Evolutionary conservation across 805 yeast species (phyloP).

Genomic region (Saturnispora serradocipensis): DNA sequence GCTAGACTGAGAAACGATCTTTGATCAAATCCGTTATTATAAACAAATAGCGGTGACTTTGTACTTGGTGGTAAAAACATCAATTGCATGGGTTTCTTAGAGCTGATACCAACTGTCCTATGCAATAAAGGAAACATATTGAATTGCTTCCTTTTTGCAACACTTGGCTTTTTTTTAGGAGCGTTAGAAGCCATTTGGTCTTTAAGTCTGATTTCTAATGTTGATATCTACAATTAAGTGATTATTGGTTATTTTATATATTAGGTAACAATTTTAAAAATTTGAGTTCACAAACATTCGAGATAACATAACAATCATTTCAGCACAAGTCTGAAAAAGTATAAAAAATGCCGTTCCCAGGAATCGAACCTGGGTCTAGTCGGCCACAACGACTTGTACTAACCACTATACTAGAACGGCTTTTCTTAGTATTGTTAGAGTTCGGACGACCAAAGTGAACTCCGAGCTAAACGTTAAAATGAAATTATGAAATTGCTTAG

Average conservation of each 20-base stretch:
- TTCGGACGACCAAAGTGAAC: too few species aligned
- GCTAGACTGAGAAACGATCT: conserved; percentile 30
- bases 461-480: too few species aligned
- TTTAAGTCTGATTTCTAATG: too few species aligned
- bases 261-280: not conserved
- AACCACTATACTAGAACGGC: conserved; percentile 3
- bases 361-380: conserved; percentile 3
- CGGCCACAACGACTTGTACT: conserved; percentile 4
- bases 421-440: too few species aligned
- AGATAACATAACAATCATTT: not conserved
- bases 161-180: not conserved
- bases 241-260: not conserved
- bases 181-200: not conserved
- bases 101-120: conserved; percentile 19
- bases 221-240: not conserved
- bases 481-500: too few species aligned
- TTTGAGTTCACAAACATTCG: not conserved
- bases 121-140: not conserved
- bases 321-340: not conserved
- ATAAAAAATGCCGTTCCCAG: not conserved
- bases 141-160: not conserved
- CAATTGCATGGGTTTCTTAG: conserved; percentile 24
- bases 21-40: conserved; percentile 26
- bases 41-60: conserved; percentile 28
- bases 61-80: conserved; percentile 32